A percentile compares a stretch with the other conserved stretches of the same genome.
phyloP scores from a whole-genome alignment of 2,329 filamentous ascomycete species.

The Cercospora sojina region DNA sequence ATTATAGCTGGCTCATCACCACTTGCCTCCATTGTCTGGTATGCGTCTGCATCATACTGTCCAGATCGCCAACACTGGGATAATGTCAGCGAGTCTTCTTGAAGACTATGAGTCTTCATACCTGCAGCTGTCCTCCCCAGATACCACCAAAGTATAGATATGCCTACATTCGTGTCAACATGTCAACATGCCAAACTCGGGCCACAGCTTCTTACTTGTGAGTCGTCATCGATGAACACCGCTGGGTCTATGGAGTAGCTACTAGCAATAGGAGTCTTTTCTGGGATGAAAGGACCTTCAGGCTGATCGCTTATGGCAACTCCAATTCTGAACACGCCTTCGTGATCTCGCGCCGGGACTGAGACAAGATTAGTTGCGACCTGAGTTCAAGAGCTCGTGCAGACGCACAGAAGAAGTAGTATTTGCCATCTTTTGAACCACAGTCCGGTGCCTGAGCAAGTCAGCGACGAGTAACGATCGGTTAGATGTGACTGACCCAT shows the following conservation, averaged over 20 bases:
- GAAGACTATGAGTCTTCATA: background rate
- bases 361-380: background rate
- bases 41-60: slow-evolving; percentile 53
- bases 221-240: slow-evolving; percentile 69
- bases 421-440: slow-evolving; percentile 66
- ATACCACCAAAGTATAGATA: slow-evolving; percentile 77
- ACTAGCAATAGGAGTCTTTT: slow-evolving; percentile 63
- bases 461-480: background rate
- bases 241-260: slow-evolving; percentile 77
- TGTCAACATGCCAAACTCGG: background rate
- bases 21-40: slow-evolving; percentile 40
- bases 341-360: slow-evolving; percentile 68
- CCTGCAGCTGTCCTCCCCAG: slow-evolving; percentile 70
- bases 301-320: slow-evolving; percentile 65
- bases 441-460: slow-evolving; percentile 65
- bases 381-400: background rate
- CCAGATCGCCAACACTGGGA: slow-evolving; percentile 66
- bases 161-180: slow-evolving; percentile 35
- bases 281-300: slow-evolving; percentile 67
- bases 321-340: slow-evolving; percentile 71
- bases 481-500: slow-evolving; percentile 49
- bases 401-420: slow-evolving; percentile 63
- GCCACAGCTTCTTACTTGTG: slow-evolving; percentile 32
- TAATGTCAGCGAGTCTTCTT: background rate
- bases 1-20: slow-evolving; percentile 61